Conservation (phyloP, 2,329 filamentous ascomycete genomes). For the Gremmenia infestans region DNA sequence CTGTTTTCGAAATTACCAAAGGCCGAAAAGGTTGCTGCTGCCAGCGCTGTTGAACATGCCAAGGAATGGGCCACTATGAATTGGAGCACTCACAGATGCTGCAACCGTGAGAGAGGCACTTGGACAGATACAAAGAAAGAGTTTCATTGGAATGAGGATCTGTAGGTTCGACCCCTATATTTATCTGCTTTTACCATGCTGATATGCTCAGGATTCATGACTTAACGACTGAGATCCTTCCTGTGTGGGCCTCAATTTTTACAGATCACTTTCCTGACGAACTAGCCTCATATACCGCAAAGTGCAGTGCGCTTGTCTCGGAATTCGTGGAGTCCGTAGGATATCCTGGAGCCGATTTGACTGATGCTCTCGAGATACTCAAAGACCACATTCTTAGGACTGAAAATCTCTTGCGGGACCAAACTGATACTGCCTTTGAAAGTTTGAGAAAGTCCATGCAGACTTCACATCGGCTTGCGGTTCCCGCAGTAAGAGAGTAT, state of each 20-base stretch:
- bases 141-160: neutral
- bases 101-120: neutral
- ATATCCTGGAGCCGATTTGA: neutral
- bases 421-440: constrained; percentile 1
- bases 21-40: neutral
- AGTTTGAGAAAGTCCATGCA: constrained; percentile 1
- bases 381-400: constrained; percentile 7
- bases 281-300: neutral
- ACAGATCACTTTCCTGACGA: constrained; percentile 1
- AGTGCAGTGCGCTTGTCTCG: constrained; percentile 1
- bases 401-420: neutral
- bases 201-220: neutral
- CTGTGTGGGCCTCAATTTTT: neutral
- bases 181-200: neutral
- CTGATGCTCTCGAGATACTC: constrained; percentile 1
- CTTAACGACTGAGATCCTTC: neutral
- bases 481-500: constrained; percentile 5
- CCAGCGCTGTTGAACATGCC: neutral
- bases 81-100: neutral
- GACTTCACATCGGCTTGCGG: constrained; percentile 4
- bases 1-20: neutral
- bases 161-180: neutral
- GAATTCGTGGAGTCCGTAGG: constrained; percentile 1
- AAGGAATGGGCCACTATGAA: neutral
- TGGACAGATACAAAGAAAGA: neutral